These are phyloP conservation scores for Colletotrichum eremochloae DNA, from an alignment of 2,329 filamentous ascomycete species.

Conservation along the genomic window DNA sequence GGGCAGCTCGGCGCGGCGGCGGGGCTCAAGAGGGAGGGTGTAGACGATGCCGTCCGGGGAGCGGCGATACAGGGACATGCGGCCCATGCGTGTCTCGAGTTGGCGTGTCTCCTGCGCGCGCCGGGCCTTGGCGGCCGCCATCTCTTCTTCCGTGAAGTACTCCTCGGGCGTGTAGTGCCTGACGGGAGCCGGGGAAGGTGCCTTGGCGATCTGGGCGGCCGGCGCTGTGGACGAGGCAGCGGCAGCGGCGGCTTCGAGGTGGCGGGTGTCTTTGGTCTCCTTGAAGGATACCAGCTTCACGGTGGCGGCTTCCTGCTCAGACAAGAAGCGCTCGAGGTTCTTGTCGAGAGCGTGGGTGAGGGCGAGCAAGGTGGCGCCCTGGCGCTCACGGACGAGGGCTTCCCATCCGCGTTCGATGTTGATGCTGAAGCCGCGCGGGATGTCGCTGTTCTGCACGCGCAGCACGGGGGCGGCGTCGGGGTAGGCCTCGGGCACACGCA, in stretches of 20 bases:
- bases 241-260: constrained; percentile 49
- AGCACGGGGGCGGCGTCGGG: constrained; percentile 71
- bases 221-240: constrained; percentile 2
- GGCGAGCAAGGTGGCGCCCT: constrained; percentile 71
- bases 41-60: constrained; percentile 78
- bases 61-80: constrained; percentile 75
- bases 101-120: constrained; percentile 77
- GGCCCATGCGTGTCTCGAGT: constrained; percentile 80
- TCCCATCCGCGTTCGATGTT: constrained; percentile 84
- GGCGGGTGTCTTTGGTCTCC: constrained; percentile 65
- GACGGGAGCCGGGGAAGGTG: constrained; percentile 28
- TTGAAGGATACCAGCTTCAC: constrained; percentile 75
- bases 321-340: constrained; percentile 77
- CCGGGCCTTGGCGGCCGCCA: constrained; percentile 71
- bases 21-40: constrained; percentile 77
- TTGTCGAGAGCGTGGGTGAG: constrained; percentile 79
- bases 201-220: constrained; percentile 1
- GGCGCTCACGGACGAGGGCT: constrained; percentile 68
- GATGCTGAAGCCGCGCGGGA: constrained; percentile 78
- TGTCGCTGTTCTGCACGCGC: constrained; percentile 75
- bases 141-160: constrained; percentile 71
- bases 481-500: constrained; percentile 75
- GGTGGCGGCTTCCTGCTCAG: constrained; percentile 78
- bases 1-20: constrained; percentile 72
- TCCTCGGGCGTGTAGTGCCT: constrained; percentile 58